phyloP scores from a whole-genome alignment of 805 yeast genomes.

The Kurtzmaniella cleridarum region DNA sequence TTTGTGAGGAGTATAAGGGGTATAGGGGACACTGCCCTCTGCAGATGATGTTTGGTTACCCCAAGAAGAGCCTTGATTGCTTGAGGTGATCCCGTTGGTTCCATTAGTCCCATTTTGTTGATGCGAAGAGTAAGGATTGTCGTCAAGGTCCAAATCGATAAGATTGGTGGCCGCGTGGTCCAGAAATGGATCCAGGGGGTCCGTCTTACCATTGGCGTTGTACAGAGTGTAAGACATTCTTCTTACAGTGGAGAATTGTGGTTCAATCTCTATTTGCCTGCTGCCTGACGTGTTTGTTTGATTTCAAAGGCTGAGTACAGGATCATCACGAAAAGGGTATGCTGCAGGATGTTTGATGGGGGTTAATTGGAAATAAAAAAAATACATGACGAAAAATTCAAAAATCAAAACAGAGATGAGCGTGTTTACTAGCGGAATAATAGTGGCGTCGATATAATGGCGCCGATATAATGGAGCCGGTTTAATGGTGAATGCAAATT shows the following conservation, averaged over 20 bases:
- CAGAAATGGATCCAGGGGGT: slow-evolving; percentile 11
- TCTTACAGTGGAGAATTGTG: neutral
- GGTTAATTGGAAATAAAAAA: neutral
- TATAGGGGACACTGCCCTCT: neutral
- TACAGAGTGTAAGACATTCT: slow-evolving; percentile 1
- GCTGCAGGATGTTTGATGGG: neutral
- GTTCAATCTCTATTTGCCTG: neutral
- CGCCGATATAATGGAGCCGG: too few species aligned
- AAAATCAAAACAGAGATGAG: neutral
- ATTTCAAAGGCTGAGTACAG: neutral
- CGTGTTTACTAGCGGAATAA: too few species aligned
- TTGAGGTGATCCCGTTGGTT: neutral
- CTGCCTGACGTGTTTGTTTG: neutral
- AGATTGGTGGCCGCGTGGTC: slow-evolving; percentile 21
- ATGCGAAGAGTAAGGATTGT: slow-evolving; percentile 6
- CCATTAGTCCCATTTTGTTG: slow-evolving; percentile 3
- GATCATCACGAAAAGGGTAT: neutral
- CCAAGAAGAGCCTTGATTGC: too few species aligned
- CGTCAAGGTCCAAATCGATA: slow-evolving; percentile 25
- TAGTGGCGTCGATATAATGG: too few species aligned
- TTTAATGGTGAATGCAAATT: too few species aligned
- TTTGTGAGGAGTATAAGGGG: slow-evolving; percentile 3
- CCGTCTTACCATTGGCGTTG: slow-evolving; percentile 1
- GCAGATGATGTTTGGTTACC: neutral
- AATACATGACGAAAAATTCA: neutral